Evolutionary conservation across 192 early-diverging fungal species (phyloP).

Genomic region (Coemansia erecta): DNA sequence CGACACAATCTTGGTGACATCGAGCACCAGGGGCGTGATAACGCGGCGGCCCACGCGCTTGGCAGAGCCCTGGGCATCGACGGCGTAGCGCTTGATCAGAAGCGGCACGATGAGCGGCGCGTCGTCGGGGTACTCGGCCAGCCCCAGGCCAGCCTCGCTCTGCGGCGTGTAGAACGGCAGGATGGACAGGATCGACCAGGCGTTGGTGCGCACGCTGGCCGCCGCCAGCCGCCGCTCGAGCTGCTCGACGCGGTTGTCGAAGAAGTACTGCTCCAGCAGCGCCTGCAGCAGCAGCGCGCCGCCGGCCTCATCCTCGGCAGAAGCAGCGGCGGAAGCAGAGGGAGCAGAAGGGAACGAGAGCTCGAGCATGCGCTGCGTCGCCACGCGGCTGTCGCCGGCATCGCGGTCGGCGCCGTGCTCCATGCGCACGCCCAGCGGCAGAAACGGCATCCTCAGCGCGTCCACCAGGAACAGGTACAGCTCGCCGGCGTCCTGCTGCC

Average conservation of each 20-base stretch:
- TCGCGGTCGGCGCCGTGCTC: slow-evolving; percentile 68
- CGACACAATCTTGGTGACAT: slow-evolving; percentile 22
- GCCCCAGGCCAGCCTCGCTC: slow-evolving; percentile 61
- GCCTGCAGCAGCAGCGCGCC: slow-evolving; percentile 56
- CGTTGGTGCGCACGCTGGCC: slow-evolving; percentile 57
- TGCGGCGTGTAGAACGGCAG: slow-evolving; percentile 68
- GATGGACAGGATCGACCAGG: slow-evolving; percentile 69
- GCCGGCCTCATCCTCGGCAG: slow-evolving; percentile 3
- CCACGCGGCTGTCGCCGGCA: slow-evolving; percentile 62
- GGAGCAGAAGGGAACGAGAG: slow-evolving; percentile 45
- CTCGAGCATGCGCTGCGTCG: slow-evolving; percentile 63
- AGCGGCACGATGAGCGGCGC: slow-evolving; percentile 63
- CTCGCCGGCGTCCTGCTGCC: slow-evolving; percentile 70
- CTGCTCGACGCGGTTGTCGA: slow-evolving; percentile 56
- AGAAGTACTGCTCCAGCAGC: slow-evolving; percentile 61
- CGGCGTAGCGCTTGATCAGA: slow-evolving; percentile 66
- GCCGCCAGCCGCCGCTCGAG: slow-evolving; percentile 30
- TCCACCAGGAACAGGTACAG: slow-evolving; percentile 68
- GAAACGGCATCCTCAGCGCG: slow-evolving; percentile 62
- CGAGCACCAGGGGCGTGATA: slow-evolving; percentile 51
- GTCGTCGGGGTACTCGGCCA: slow-evolving; percentile 57
- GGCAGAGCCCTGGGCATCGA: slow-evolving; percentile 38
- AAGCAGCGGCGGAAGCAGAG: background rate
- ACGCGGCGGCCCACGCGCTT: slow-evolving; percentile 54
- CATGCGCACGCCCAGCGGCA: slow-evolving; percentile 64